Evolutionary conservation across 2,329 filamentous ascomycete genomes (phyloP).

Genomic region (Apiospora saccharicola): DNA sequence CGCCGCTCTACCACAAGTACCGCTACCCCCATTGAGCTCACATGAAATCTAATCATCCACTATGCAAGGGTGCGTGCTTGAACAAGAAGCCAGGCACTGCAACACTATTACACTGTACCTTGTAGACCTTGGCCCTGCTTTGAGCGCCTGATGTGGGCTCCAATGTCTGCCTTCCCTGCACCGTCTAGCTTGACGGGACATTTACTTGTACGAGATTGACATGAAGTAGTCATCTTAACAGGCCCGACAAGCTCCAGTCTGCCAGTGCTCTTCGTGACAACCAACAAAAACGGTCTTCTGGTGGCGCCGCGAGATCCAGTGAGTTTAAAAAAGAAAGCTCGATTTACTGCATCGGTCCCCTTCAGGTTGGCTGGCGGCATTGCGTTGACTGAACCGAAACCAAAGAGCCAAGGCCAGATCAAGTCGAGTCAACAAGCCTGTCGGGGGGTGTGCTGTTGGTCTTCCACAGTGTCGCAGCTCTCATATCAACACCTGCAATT

Average conservation of each 20-base stretch:
- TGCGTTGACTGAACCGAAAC: constrained; percentile 1
- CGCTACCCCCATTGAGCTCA: constrained; percentile 2
- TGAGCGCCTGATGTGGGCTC: neutral
- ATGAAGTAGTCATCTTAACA: neutral
- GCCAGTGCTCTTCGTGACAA: neutral
- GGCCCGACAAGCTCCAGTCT: neutral
- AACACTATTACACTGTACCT: constrained; percentile 5
- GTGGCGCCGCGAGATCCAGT: neutral
- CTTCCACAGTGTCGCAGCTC: constrained; percentile 34
- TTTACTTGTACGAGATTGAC: neutral
- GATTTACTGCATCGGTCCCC: neutral
- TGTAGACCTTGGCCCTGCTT: constrained; percentile 2
- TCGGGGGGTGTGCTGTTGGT: neutral
- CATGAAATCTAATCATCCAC: constrained; percentile 21
- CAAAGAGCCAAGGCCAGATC: constrained; percentile 3
- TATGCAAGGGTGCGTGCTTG: constrained; percentile 19
- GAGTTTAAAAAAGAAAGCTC: neutral
- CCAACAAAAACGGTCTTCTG: neutral
- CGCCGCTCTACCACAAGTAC: neutral
- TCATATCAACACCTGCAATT: constrained; percentile 36
- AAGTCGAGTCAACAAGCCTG: constrained; percentile 20
- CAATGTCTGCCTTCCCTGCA: neutral
- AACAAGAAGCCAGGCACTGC: constrained; percentile 13
- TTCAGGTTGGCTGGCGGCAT: neutral
- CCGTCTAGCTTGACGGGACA: neutral